Conservation (phyloP, 1,284 basidiomycete genomes). For the Irpex sp. region DNA sequence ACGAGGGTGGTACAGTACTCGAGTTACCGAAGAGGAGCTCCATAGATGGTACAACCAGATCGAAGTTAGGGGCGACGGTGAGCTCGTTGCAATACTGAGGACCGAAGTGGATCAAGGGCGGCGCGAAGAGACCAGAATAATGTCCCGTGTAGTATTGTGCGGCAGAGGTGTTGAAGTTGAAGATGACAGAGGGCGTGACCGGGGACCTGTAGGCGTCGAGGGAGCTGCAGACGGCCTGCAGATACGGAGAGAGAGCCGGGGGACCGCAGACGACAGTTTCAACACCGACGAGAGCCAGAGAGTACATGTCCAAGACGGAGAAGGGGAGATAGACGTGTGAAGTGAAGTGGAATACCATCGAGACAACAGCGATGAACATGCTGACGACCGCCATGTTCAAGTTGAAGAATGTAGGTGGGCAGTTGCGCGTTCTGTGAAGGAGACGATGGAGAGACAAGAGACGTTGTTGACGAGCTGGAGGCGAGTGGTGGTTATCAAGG, state of each 20-base stretch:
- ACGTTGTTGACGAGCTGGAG: not conserved
- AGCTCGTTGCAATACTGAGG: too few relatives aligned
- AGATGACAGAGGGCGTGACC: not conserved
- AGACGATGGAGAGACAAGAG: not conserved
- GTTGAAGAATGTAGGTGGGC: not conserved
- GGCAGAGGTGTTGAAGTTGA: not conserved
- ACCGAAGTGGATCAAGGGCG: too few relatives aligned
- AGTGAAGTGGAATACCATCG: not conserved
- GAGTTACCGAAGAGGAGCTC: too few relatives aligned
- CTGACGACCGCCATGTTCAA: not conserved
- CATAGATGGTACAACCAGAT: too few relatives aligned
- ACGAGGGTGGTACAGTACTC: too few relatives aligned
- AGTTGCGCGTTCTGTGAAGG: not conserved
- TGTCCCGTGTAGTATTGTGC: too few relatives aligned
- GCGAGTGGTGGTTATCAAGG: not conserved
- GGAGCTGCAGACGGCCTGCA: not conserved
- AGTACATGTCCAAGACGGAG: not conserved
- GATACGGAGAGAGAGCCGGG: not conserved
- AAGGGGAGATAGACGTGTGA: not conserved
- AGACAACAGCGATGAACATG: not conserved
- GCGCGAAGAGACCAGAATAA: too few relatives aligned
- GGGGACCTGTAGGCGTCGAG: not conserved
- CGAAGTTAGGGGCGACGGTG: too few relatives aligned
- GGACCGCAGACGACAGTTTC: not conserved
- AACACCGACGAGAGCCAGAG: not conserved